These are phyloP conservation scores for Colletotrichum siamense DNA, from an alignment of 2,329 filamentous ascomycete species.

Conservation along the genomic window DNA sequence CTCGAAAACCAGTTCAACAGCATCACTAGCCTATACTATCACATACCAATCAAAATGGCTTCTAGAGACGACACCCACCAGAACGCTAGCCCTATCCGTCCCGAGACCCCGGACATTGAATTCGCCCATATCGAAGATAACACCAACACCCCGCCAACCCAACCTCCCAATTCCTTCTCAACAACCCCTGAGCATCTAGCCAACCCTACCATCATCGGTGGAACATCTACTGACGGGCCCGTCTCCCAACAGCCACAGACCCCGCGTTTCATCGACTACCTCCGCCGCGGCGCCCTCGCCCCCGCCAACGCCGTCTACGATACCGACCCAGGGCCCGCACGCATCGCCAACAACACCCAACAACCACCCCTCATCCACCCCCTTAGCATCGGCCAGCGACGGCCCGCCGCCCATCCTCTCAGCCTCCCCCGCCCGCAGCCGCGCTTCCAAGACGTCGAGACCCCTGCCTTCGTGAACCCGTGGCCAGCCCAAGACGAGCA, in stretches of 20 bases:
- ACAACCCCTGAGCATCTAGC: background rate
- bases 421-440: background rate
- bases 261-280: background rate
- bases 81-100: background rate
- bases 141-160: background rate
- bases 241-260: background rate
- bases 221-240: background rate
- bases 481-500: background rate
- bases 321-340: background rate
- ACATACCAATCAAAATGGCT: background rate
- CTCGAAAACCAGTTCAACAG: rapidly evolving
- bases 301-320: background rate
- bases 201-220: background rate
- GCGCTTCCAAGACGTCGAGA: background rate
- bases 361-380: background rate
- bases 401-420: background rate
- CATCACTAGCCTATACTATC: rapidly evolving
- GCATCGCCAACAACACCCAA: background rate
- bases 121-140: background rate
- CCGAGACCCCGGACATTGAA: background rate
- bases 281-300: background rate
- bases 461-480: background rate
- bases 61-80: background rate
- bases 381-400: background rate
- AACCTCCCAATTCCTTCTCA: background rate